These are phyloP conservation scores for Phialophora tarda DNA, from an alignment of 2,329 filamentous ascomycete species.

Conservation along the genomic window DNA sequence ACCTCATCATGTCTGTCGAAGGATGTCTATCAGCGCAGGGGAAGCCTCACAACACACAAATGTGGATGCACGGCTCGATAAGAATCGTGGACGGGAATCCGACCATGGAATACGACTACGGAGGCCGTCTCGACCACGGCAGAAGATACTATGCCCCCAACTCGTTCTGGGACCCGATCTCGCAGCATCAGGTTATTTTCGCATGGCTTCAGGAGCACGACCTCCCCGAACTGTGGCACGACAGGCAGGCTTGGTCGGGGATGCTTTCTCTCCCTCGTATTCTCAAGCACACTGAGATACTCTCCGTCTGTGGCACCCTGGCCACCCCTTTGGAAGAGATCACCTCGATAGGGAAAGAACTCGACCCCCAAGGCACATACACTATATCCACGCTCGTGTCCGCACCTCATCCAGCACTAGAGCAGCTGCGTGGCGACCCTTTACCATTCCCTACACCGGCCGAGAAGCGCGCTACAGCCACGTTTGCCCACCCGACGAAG, in stretches of 20 bases:
- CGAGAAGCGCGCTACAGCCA: no score
- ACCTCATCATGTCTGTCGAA: conserved; percentile 56
- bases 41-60: conserved; percentile 44
- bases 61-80: conserved; percentile 53
- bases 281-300: conserved; percentile 48
- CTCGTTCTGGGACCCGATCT: conserved; percentile 54
- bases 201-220: conserved; percentile 61
- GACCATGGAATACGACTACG: conserved; percentile 47
- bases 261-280: conserved; percentile 54
- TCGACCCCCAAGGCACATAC: conserved; percentile 41
- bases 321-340: conserved; percentile 48
- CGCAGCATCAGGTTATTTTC: conserved; percentile 50
- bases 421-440: not conserved
- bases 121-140: conserved; percentile 57
- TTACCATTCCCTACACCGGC: not conserved
- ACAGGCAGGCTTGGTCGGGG: conserved; percentile 57
- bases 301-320: conserved; percentile 47
- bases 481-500: not conserved
- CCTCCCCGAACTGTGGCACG: conserved; percentile 49
- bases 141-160: conserved; percentile 55
- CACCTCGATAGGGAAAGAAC: conserved; percentile 47
- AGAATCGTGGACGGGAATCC: conserved; percentile 18
- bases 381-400: conserved; percentile 50
- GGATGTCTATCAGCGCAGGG: conserved; percentile 40
- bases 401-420: not conserved